phyloP scores from a whole-genome alignment of 805 yeast species.

The Kodamaea sagamina region DNA sequence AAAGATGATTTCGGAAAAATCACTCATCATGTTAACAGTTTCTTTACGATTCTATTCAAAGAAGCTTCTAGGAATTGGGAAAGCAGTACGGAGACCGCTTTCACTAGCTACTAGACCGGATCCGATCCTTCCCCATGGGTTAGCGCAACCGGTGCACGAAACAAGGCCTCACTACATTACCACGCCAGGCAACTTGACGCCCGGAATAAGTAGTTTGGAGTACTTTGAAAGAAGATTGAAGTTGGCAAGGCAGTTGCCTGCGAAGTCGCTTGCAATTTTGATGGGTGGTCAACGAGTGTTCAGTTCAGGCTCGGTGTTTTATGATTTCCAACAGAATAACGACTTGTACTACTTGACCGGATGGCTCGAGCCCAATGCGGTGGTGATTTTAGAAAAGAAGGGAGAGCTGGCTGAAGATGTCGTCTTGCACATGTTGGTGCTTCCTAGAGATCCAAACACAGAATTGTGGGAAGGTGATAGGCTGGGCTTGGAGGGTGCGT shows the following conservation, averaged over 20 bases:
- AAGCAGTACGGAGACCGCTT: neutral
- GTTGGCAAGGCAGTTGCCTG: constrained; percentile 60
- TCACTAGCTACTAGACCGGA: constrained; percentile 9
- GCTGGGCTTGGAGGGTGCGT: constrained; percentile 82
- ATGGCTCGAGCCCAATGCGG: constrained; percentile 87
- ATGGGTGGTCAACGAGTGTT: constrained; percentile 72
- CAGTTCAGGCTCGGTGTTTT: constrained; percentile 89
- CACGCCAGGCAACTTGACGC: constrained; percentile 77
- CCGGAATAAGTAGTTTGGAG: constrained; percentile 83
- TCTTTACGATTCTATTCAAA: neutral
- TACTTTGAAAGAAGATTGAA: constrained; percentile 69
- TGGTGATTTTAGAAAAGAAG: constrained; percentile 65
- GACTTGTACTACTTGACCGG: constrained; percentile 87
- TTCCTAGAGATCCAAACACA: constrained; percentile 69
- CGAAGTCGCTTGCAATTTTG: constrained; percentile 67
- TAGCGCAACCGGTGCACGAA: constrained; percentile 88
- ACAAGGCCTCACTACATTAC: constrained; percentile 76
- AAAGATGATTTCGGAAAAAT: neutral
- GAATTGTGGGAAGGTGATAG: constrained; percentile 97
- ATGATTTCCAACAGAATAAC: constrained; percentile 89
- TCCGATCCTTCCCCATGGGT: constrained; percentile 37
- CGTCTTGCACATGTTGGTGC: constrained; percentile 78
- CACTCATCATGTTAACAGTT: neutral
- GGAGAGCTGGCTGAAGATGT: constrained; percentile 48
- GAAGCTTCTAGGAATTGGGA: neutral